Evolutionary conservation across 768 basidiomycete species (phyloP).

Genomic region (Panaeolus papilionaceus): DNA sequence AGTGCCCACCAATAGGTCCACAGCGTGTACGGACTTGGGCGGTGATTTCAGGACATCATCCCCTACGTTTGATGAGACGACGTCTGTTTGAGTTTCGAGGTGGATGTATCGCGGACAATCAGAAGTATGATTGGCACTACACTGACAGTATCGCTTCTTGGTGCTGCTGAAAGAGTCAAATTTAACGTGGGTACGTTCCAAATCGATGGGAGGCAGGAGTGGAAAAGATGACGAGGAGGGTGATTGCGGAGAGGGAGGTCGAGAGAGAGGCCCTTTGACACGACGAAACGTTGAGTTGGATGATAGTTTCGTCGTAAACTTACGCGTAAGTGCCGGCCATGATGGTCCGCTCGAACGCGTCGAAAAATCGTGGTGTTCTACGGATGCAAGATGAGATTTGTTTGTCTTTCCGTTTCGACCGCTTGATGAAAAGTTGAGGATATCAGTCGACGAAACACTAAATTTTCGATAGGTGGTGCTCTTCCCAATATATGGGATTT

Average conservation of each 20-base stretch:
- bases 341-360: constrained; percentile 4
- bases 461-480: constrained; percentile 6
- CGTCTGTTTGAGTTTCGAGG: constrained; percentile 17
- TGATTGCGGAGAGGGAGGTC: constrained; percentile 19
- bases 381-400: neutral
- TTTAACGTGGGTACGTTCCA: constrained; percentile 25
- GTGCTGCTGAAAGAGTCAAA: constrained; percentile 18
- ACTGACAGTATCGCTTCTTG: constrained; percentile 2
- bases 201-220: constrained; percentile 29
- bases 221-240: constrained; percentile 26
- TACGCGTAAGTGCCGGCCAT: constrained; percentile 13
- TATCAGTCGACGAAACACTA: constrained; percentile 11
- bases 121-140: constrained; percentile 21
- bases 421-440: neutral
- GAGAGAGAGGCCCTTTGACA: constrained; percentile 13
- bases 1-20: constrained; percentile 28
- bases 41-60: constrained; percentile 18
- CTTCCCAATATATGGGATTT: constrained; percentile 4
- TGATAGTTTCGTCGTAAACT: constrained; percentile 15
- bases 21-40: constrained; percentile 26
- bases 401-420: neutral
- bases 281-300: constrained; percentile 15
- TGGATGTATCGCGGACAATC: constrained; percentile 26
- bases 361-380: neutral
- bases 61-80: constrained; percentile 13